Evolutionary conservation across 2,329 filamentous ascomycete genomes (phyloP), one percentile per base, ranked within the genome.

Genomic region (Beauveria sp.): DNA sequence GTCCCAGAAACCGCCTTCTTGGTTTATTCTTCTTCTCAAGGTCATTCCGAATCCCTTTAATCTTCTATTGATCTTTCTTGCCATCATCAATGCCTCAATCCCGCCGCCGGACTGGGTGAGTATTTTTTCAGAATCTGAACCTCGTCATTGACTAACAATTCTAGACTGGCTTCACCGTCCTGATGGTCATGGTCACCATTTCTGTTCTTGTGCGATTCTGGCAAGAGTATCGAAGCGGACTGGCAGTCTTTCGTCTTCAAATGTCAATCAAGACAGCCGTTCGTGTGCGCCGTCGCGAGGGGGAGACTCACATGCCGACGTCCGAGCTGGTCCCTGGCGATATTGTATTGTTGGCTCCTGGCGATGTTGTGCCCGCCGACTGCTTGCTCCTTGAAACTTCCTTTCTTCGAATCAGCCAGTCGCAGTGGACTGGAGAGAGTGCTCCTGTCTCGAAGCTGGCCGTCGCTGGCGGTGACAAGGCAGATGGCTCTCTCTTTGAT

Each of bases 351-450:
- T 61, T 71, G 2, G 60, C 64, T 1, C 68, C 69, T 3, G 68
- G 68, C 1, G 65, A 62, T n/a, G 57, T 69, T 34, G 66, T 71
- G 4, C 68, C 68, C 3, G 69, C 69, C n/a, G 69, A 71, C 50
- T 68, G 69, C 58, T 38, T 71, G 50, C 63, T 71, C n/a, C 61
- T 71, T 3, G 68, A 71, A 20, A 54, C 69, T 1, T 67, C 65
- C 10, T 71, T 70, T 40, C 63, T 71, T 1, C 69, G 68, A 2
- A 62, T 71, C 54, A 68, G 69, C 40, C 69, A 70, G 56, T 71
- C 69, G n/a, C 69, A 67, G 16, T 70, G 69, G 68, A 71, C 68
- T 0, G 70, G 70, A n/a, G 70, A 71, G 57, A 71, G 62, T 54
- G 66, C 65, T 9, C 69, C 70, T 3, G 67, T 68, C 2, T 57